Base-by-base conservation (phyloP, 1,139 yeast species). In the Geotrichum aggregatum region DNA sequence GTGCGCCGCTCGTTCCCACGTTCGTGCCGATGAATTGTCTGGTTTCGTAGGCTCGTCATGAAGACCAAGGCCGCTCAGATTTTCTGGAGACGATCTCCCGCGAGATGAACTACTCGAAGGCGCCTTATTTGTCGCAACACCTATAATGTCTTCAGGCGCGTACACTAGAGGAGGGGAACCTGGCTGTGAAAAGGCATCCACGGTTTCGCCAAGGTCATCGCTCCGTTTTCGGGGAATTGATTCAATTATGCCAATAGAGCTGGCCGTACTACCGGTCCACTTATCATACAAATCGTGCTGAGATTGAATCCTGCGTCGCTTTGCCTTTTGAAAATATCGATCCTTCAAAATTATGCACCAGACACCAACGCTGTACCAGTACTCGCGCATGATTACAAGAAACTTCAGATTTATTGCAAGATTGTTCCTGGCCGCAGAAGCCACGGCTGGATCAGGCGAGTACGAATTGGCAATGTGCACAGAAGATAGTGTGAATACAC, bases 301-400 rank as follows among this genome's bases (percentile, higher is more conserved):
- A 8, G 42, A 13, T 16, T 33, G 46, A 33, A 45, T 34, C 26
- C 52, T 50, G 46, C 49, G 52, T 10, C 57, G 47, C 24, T 52
- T 53, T 10, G 59, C 50, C 26, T 59, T 57, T 39, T 56, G 54
- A 13, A 59, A 50, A 38, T 69, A 69, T 16, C 71, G 60, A 28
- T 67, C 68, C 48, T 68, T 67, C 22, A 69, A 62, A 35, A 64
- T 62, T 30, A 67, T 62, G 52, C 72, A 68, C 72, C 72, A 69
- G 8, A 66, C 65, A 1, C 70, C 69, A 2, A 68, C 71, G 36
- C 67, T 65, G 47, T 63, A 63, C 69, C 70, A 69, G 49, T 65
- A 66, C 40, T 67, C 69, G 5, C 71, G 59, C 60, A 69, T 56
- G 24, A 58, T 58, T 8, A 69, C 69, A 45, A 69, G 55, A 16